Conservation (phyloP, 2,329 filamentous ascomycete genomes). For the Penicillium fuscoglaucum region DNA sequence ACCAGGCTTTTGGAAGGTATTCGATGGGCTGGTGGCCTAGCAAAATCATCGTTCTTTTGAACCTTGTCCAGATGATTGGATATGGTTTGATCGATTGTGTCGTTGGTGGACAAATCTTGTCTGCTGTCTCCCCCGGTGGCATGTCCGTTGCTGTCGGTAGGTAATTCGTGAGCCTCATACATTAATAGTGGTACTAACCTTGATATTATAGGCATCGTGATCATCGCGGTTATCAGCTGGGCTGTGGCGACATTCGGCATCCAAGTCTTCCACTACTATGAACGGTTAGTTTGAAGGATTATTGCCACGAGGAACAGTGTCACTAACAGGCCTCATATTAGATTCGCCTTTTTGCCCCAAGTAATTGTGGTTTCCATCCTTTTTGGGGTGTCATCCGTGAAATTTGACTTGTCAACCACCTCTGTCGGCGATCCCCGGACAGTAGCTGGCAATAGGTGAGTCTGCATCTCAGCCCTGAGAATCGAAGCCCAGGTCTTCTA, state of each 20-base stretch:
- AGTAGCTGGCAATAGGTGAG: conserved; percentile 50
- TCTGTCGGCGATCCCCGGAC: conserved; percentile 55
- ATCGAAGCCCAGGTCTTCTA: no score
- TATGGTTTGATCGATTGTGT: conserved; percentile 66
- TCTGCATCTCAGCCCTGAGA: background rate
- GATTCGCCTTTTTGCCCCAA: conserved; percentile 65
- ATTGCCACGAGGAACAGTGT: background rate
- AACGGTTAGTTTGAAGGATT: conserved; percentile 48
- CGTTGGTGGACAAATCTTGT: conserved; percentile 67
- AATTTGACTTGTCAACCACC: conserved; percentile 57
- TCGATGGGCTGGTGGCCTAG: conserved; percentile 66
- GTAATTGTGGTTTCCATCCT: conserved; percentile 62
- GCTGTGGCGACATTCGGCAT: conserved; percentile 68
- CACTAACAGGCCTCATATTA: conserved; percentile 17
- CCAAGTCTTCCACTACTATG: conserved; percentile 66
- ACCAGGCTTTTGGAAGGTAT: conserved; percentile 58
- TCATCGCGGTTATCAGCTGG: conserved; percentile 64
- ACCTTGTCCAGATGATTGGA: conserved; percentile 62
- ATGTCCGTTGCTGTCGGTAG: conserved; percentile 63
- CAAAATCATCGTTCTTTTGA: conserved; percentile 63
- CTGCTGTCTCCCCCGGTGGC: conserved; percentile 60
- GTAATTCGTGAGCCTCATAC: conserved; percentile 7
- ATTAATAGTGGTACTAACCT: conserved; percentile 2
- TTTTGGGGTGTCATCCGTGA: conserved; percentile 60
- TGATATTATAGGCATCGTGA: conserved; percentile 53